These are phyloP conservation scores for Tricholoma hemisulphureum DNA, from an alignment of 768 basidiomycete genomes.

Conservation along the genomic window DNA sequence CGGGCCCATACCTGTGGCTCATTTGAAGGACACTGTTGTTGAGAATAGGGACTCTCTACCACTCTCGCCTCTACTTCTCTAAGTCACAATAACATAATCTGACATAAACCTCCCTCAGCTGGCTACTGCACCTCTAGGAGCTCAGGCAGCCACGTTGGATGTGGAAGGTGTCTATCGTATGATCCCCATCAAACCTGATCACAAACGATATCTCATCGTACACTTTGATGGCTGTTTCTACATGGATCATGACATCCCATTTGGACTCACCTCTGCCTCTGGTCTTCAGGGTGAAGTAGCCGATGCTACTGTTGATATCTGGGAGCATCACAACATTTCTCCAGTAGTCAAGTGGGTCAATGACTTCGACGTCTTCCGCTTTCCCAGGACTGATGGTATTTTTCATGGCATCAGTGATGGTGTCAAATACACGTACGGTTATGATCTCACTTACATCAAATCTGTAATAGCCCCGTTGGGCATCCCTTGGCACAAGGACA, in stretches of 20 bases:
- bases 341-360: no score
- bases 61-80: neutral
- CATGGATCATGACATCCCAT: constrained; percentile 11
- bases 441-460: constrained; percentile 11
- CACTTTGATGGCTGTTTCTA: constrained; percentile 16
- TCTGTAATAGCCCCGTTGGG: constrained; percentile 11
- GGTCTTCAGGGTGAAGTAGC: no score
- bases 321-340: no score
- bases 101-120: constrained; percentile 14
- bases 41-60: neutral
- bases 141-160: constrained; percentile 29
- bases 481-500: constrained; percentile 25
- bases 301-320: no score
- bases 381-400: no score
- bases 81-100: constrained; percentile 1
- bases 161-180: constrained; percentile 26
- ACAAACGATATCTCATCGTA: constrained; percentile 23
- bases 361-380: no score
- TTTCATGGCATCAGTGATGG: neutral
- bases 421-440: constrained; percentile 10
- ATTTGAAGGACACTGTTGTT: neutral
- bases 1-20: neutral
- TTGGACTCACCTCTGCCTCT: no score
- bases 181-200: constrained; percentile 23
- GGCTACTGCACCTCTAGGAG: constrained; percentile 25